Base-by-base conservation (phyloP, 2,329 filamentous ascomycete genomes). In the Seiridium unicorne region DNA sequence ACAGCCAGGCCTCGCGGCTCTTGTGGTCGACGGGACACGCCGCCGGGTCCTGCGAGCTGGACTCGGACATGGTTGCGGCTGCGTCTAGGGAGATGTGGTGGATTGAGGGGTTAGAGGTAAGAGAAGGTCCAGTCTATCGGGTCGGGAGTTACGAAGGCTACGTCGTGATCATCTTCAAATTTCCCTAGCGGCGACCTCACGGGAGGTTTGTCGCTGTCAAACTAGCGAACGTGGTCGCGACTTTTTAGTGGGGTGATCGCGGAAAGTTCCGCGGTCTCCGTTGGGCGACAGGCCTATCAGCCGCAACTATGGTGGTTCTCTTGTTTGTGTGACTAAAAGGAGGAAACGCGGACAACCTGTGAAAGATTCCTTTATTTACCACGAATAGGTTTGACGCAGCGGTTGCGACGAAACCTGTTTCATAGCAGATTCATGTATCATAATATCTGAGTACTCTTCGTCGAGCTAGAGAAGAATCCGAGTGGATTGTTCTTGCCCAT, bases 1-100 rank as follows among this genome's bases (percentile, higher is more conserved):
- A 81, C 44, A 98, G 84, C 94, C 94, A 99, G 68, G 89, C 87
- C 69, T 93, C 90, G 69, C 95, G 89, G 57, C 92, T 90, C 70
- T 92, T 91, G 77, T 93, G 90, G 77, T 98, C 93, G 70, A 98
- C 92, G 4, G 95, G 95, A 70, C 95, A 61, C 58, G 59, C 63
- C 58, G 42, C 63, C 51, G 9, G 63, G 40, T 63, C 65, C 55
- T 49, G 49, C 11, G 49, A 13, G 18, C 38, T 10, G n/a, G 51
- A 32, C 13, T 60, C 58, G 31, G 54, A 46, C 42, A 46, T 48
- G 38, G 44, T 40, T 1, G 34, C 7, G 35, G 42, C 44, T 35
- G 44, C 44, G 10, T 9, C 13, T n/a, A 3, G 35, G 35, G 51
- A 31, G 18, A 35, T 48, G 35, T 26, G 18, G 18, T 26, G 55